Evolutionary conservation across 768 basidiomycete genomes (phyloP), one percentile per base, ranked within the genome.

Genomic region (Neoboletus subvelutipes): DNA sequence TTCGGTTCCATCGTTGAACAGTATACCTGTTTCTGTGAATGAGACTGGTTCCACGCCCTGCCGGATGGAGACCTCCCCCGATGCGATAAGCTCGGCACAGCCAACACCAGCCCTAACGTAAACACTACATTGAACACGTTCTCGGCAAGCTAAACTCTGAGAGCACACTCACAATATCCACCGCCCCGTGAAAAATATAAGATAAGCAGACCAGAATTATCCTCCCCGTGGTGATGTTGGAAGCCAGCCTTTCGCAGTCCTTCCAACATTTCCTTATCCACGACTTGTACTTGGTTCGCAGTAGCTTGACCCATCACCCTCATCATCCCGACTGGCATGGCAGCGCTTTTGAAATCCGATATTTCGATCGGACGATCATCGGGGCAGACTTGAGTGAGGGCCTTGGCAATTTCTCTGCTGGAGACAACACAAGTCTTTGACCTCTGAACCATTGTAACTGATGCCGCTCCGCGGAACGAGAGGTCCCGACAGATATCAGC

Each of bases 401-500:
- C 22, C 7, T 29, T 56, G 40, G 41, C 5, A 9, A 2, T 28
- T 42, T 42, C 36, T 11, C 42, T 52, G 26, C 41, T 18, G 1
- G 55, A 56, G 18, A 56, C 28, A 20, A 56, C 50, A 43, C 55
- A 56, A n/a, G 55, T 56, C 7, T 43, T 56, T 7, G 55, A 31
- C 31, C 39, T 24, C 40, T 56, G 55, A 8, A 56, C 20, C 49
- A 55, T 55, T 5, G 55, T 55, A 7, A 55, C 49, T 13, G 55
- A 56, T 36, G 50, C 33, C 2, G 55, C 55, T 22, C 55, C 50
- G 22, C 50, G 50, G 40, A 56, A 45, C 26, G 50, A 45, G 26
- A 56, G 55, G 22, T 52, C 55, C 26, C 52, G 55, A 36, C 50
- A 56, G 13, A 56, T 52, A 34, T 56, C 55, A 37, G 55, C 50